phyloP scores from a whole-genome alignment of 75 land plant genomes.

The Azolla pinnata region DNA sequence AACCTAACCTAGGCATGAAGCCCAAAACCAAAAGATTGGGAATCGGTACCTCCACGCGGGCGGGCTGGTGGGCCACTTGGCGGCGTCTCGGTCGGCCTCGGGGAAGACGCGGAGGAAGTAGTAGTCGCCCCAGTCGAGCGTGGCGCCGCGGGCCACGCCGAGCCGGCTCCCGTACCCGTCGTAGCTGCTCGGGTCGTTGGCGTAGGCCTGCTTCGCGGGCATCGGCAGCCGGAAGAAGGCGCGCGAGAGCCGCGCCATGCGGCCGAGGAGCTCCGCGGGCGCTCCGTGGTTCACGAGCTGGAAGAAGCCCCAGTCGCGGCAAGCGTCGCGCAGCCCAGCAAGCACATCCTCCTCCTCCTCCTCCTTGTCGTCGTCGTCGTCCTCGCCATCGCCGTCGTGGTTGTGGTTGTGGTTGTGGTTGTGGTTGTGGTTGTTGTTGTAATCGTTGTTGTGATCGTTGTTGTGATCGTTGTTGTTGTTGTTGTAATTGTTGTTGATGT shows the following conservation, averaged over 20 bases:
- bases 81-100: constrained; percentile 11
- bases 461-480: no score
- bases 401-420: no score
- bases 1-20: background rate
- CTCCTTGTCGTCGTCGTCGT: background rate
- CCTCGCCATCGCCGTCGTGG: constrained; percentile 4
- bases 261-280: constrained; percentile 10
- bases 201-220: constrained; percentile 42
- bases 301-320: constrained; percentile 35
- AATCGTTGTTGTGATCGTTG: no score
- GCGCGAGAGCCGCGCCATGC: constrained; percentile 8
- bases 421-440: no score
- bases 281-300: constrained; percentile 35
- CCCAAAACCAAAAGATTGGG: background rate
- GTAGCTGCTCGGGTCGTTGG: constrained; percentile 22
- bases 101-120: constrained; percentile 26
- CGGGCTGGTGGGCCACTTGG: constrained; percentile 31
- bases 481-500: no score
- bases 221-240: constrained; percentile 46
- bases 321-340: constrained; percentile 4
- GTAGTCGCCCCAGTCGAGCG: constrained; percentile 26
- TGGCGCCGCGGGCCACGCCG: constrained; percentile 10
- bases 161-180: constrained; percentile 43
- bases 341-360: constrained; percentile 4
- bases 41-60: constrained; percentile 27